Evolutionary conservation across 495 filamentous ascomycete genomes (phyloP).

Genomic region (Talaromyces ruber): DNA sequence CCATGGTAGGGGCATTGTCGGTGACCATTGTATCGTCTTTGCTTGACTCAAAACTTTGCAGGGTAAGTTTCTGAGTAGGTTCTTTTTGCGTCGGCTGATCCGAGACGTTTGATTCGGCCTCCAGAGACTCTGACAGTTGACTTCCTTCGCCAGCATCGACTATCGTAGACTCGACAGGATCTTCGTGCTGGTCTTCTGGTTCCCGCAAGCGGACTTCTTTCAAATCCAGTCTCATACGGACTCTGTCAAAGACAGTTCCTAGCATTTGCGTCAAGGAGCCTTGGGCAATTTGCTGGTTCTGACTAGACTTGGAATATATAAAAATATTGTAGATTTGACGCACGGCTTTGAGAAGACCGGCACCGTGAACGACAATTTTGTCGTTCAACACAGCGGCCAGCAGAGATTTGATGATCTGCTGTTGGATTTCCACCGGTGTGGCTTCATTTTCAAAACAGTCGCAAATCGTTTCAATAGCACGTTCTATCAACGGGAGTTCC

Average conservation of each 20-base stretch:
- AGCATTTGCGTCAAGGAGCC: constrained; percentile 98
- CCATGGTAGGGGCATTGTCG: constrained; percentile 86
- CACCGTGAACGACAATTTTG: constrained; percentile 96
- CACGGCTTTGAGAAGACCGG: constrained; percentile 94
- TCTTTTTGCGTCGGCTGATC: constrained; percentile 52
- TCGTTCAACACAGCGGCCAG: constrained; percentile 94
- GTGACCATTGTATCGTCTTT: constrained; percentile 89
- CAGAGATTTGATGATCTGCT: constrained; percentile 96
- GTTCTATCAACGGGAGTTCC: constrained; percentile 73
- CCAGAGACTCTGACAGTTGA: constrained; percentile 32
- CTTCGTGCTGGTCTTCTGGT: constrained; percentile 23
- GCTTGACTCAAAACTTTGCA: constrained; percentile 90
- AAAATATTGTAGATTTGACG: constrained; percentile 99
- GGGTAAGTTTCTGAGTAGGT: constrained; percentile 71
- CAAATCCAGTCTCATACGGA: constrained; percentile 76
- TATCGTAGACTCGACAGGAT: constrained; percentile 25
- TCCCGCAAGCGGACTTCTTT: constrained; percentile 63
- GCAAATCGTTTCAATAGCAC: constrained; percentile 98
- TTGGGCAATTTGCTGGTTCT: constrained; percentile 94
- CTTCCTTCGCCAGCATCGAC: constrained; percentile 26
- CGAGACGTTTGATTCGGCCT: constrained; percentile 38
- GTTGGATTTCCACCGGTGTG: constrained; percentile 79
- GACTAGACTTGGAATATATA: constrained; percentile 78
- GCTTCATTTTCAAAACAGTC: constrained; percentile 97
- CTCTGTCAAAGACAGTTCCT: constrained; percentile 91